Evolutionary conservation across 257 asterid genomes (phyloP), one percentile per base, ranked within the genome.

Genomic region (Gentiana straminea): DNA sequence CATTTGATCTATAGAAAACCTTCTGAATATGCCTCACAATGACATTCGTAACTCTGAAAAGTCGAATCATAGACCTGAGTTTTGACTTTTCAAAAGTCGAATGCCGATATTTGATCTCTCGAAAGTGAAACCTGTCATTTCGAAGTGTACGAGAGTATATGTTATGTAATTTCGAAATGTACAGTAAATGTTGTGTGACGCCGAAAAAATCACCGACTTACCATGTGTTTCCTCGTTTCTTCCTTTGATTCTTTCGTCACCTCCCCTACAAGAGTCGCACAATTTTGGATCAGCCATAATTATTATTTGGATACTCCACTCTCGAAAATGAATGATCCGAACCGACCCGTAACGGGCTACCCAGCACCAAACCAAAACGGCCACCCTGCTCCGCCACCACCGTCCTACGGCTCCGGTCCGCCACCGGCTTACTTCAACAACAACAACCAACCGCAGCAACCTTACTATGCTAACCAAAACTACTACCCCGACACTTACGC

Each of bases 321-420:
- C 24, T 13, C 55, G 55, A n/a, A 61, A 46, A 78, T 82, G 91
- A 77, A 65, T 57, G 95, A 86, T 66, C 81, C 76, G 33, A 78
- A 73, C 51, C 65, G 95, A 58, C 94, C 89, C 5, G 95, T 78
- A 12, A 84, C 98, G 8, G 95, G 95, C 51, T 87, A 84, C 62
- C 93, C 94, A 3, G 90, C 84, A 55, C 73, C 79, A 13, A 64
- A 65, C 58, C 55, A 69, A 49, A 75, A 72, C 50, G 89, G 87
- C 51, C 67, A 80, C 78, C 63, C 79, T 0, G 79, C 71, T 2
- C 73, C 70, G 5, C 77, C 82, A 5, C 78, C 79, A 57, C 79
- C 76, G 2, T 9, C 78, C 57, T 82, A 80, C 60, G 79, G 94
- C 6, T 84, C 82, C 60, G 75, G 70, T 33, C 81, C 79, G 7